These are phyloP conservation scores for Plasmodium malariae DNA, from an alignment of 169 alveolate genomes.

Conservation along the genomic window DNA sequence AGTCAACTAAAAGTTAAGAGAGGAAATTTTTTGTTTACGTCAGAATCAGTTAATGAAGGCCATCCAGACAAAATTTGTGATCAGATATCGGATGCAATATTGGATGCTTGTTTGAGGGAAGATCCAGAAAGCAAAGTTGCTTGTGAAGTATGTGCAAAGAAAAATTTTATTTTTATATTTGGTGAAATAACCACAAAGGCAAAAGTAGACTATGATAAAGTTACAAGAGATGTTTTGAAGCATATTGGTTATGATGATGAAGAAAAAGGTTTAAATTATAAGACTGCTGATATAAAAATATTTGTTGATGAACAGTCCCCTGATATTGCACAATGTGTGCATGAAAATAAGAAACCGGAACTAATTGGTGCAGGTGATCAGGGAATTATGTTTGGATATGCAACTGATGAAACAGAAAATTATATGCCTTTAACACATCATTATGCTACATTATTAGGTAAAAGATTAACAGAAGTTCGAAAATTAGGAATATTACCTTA, in stretches of 20 bases:
- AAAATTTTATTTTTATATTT: conserved; percentile 95
- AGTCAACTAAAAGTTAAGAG: conserved; percentile 57
- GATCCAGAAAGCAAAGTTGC: conserved; percentile 95
- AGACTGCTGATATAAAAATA: conserved; percentile 94
- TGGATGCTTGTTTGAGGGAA: conserved; percentile 97
- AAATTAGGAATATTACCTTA: conserved; percentile 91
- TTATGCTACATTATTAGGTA: conserved; percentile 95
- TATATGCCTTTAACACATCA: conserved; percentile 98
- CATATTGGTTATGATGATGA: conserved; percentile 94
- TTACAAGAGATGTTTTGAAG: conserved; percentile 95
- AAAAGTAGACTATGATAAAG: conserved; percentile 92
- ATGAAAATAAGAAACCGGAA: conserved; percentile 92
- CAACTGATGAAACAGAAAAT: conserved; percentile 98
- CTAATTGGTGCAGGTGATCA: conserved; percentile 93
- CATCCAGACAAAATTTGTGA: conserved; percentile 99
- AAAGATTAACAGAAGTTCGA: conserved; percentile 95
- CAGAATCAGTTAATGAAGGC: conserved; percentile 99
- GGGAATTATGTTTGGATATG: conserved; percentile 99
- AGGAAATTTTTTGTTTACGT: conserved; percentile 95
- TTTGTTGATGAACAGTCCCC: conserved; percentile 95
- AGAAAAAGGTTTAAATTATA: conserved; percentile 94
- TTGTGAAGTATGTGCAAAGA: conserved; percentile 97
- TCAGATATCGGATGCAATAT: conserved; percentile 98
- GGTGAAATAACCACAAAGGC: conserved; percentile 98
- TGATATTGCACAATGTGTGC: conserved; percentile 98